phyloP scores from a whole-genome alignment of 2,329 filamentous ascomycete genomes.

The Penicillium freii region DNA sequence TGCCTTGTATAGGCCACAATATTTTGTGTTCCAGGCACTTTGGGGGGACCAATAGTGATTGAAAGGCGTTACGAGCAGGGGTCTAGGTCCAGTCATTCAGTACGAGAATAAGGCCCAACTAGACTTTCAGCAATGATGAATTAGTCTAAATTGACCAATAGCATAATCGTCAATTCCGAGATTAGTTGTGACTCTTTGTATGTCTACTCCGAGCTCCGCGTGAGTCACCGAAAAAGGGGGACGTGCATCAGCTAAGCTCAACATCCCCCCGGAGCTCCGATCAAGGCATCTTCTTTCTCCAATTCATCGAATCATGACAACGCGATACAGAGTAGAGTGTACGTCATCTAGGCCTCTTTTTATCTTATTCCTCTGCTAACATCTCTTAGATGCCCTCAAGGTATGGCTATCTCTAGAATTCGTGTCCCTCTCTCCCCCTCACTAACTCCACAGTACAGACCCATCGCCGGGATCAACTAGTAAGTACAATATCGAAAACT shows the following conservation, averaged over 20 bases:
- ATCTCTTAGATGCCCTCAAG: slow-evolving; percentile 60
- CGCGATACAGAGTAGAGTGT: slow-evolving; percentile 66
- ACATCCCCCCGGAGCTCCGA: background rate
- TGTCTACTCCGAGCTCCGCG: background rate
- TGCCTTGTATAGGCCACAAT: background rate
- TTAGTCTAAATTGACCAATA: background rate
- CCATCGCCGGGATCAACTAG: slow-evolving; percentile 86
- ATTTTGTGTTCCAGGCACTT: background rate
- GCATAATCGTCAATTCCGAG: background rate
- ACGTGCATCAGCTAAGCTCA: background rate
- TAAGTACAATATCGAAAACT: slow-evolving; percentile 35
- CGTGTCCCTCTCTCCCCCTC: slow-evolving; percentile 1
- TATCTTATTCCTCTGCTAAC: background rate
- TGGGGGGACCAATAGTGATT: background rate
- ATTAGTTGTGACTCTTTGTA: background rate
- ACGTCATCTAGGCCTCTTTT: slow-evolving; percentile 36
- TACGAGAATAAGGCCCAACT: background rate
- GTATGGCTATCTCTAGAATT: slow-evolving; percentile 38
- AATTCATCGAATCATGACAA: slow-evolving; percentile 41
- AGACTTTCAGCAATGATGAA: background rate
- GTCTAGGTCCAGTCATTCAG: background rate
- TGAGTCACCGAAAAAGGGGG: slow-evolving; percentile 3
- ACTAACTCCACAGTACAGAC: slow-evolving; percentile 57
- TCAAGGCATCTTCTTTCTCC: background rate
- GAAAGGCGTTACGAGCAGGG: background rate